These are phyloP conservation scores for Taphrina wiesneri DNA, from an alignment of 1,139 yeast genomes.

Conservation along the genomic window DNA sequence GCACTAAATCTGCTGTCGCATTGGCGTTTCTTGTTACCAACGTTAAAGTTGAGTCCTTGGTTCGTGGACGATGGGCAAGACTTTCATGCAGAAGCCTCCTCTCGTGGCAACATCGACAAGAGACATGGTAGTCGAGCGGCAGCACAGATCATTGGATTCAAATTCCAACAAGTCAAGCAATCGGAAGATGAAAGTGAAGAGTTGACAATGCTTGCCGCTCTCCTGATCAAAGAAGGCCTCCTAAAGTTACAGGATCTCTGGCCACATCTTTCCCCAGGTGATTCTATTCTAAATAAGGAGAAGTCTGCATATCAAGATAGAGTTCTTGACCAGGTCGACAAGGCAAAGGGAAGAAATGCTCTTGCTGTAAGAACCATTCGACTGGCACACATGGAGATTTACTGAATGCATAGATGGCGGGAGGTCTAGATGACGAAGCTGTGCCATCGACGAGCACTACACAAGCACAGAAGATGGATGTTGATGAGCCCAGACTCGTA, in stretches of 20 bases:
- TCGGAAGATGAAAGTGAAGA: conserved; percentile 49
- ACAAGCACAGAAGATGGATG: conserved; percentile 18
- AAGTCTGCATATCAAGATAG: conserved; percentile 54
- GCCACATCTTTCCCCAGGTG: conserved; percentile 56
- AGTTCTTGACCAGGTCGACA: conserved; percentile 62
- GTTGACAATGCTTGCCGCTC: conserved; percentile 52
- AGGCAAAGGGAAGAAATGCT: conserved; percentile 60
- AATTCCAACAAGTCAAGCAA: conserved; percentile 47
- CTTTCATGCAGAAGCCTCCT: not conserved
- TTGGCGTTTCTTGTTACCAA: conserved; percentile 16
- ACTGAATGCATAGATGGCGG: conserved; percentile 76
- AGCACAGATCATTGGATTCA: conserved; percentile 62
- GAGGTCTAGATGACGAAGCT: conserved; percentile 68
- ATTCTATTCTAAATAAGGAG: conserved; percentile 50
- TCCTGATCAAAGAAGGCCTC: conserved; percentile 69
- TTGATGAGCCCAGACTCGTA: not conserved
- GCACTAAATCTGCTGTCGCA: conserved; percentile 2
- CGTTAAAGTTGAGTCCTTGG: conserved; percentile 21
- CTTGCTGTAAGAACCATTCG: conserved; percentile 8
- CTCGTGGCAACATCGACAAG: conserved; percentile 7
- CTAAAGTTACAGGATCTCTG: conserved; percentile 65
- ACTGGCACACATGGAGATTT: conserved; percentile 35
- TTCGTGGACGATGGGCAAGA: conserved; percentile 7
- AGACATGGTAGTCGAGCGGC: conserved; percentile 63
- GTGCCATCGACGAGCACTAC: conserved; percentile 37